phyloP scores from a whole-genome alignment of 139 green algal genomes.

The Choricystis sp. region DNA sequence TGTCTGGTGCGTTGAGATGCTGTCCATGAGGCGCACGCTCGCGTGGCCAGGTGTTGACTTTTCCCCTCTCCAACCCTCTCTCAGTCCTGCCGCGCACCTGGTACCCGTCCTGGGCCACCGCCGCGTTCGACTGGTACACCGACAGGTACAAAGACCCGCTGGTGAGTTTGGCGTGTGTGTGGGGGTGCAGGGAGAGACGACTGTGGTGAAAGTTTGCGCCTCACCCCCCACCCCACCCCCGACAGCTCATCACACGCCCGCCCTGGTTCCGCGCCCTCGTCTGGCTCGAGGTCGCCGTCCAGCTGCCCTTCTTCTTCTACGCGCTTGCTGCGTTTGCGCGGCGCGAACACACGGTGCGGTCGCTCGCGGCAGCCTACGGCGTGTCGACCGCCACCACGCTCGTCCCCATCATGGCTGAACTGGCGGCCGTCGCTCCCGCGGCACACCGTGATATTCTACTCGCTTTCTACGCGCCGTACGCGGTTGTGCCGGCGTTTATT shows the following conservation, averaged over 20 bases:
- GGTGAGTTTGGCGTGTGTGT: too few relatives aligned
- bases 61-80: neutral
- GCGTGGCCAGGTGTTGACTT: neutral
- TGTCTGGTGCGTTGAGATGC: neutral
- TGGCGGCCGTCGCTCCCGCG: conserved; percentile 3
- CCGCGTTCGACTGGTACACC: conserved; percentile 35
- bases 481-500: conserved; percentile 36
- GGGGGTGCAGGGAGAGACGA: too few relatives aligned
- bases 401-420: conserved; percentile 42
- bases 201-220: too few relatives aligned
- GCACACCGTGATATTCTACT: neutral
- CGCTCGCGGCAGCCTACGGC: conserved; percentile 52
- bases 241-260: conserved; percentile 5
- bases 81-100: neutral
- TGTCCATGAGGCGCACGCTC: neutral
- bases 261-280: conserved; percentile 53
- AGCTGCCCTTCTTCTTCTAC: conserved; percentile 66
- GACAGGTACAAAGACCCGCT: conserved; percentile 37
- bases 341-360: conserved; percentile 45
- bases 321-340: conserved; percentile 30
- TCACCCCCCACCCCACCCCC: too few relatives aligned
- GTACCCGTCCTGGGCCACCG: neutral
- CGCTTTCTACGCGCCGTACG: conserved; percentile 37
- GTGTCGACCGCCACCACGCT: conserved; percentile 43
- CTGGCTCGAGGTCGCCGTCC: conserved; percentile 37